Evolutionary conservation across 345 rosid genomes (phyloP).

Genomic region (Eutrema heterophyllum): DNA sequence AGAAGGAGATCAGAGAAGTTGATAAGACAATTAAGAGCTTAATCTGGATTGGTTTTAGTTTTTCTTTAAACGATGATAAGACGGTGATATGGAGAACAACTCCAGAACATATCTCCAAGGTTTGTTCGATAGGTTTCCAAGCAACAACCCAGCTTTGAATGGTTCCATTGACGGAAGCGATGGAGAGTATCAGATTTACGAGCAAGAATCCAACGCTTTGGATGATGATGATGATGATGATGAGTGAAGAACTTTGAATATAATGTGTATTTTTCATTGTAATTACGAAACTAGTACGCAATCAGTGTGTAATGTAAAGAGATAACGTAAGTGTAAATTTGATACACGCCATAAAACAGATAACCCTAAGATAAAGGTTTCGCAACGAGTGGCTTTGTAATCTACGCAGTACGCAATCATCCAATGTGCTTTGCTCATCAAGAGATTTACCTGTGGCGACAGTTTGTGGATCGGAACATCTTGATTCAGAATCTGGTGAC

Average conservation of each 20-base stretch:
- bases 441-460: too few relatives aligned
- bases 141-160: slow-evolving; percentile 26
- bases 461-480: too few relatives aligned
- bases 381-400: too few relatives aligned
- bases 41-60: neutral
- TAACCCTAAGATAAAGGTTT: too few relatives aligned
- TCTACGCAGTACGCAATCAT: too few relatives aligned
- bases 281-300: neutral
- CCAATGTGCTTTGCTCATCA: too few relatives aligned
- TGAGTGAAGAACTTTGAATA: slow-evolving; percentile 10
- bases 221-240: slow-evolving; percentile 32
- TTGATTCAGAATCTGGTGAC: too few relatives aligned
- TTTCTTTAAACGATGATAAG: slow-evolving; percentile 21
- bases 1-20: neutral
- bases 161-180: slow-evolving; percentile 42
- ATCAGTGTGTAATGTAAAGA: neutral
- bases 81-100: slow-evolving; percentile 55
- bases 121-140: slow-evolving; percentile 72
- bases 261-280: slow-evolving; percentile 4
- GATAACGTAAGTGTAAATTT: neutral
- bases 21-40: neutral
- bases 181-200: slow-evolving; percentile 74
- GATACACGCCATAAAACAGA: too few relatives aligned
- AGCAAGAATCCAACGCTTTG: slow-evolving; percentile 59
- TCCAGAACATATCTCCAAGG: slow-evolving; percentile 78